Evolutionary conservation across 345 rosid species (phyloP), one percentile per base, ranked within the genome.

Genomic region (Lumnitzera littorea): DNA sequence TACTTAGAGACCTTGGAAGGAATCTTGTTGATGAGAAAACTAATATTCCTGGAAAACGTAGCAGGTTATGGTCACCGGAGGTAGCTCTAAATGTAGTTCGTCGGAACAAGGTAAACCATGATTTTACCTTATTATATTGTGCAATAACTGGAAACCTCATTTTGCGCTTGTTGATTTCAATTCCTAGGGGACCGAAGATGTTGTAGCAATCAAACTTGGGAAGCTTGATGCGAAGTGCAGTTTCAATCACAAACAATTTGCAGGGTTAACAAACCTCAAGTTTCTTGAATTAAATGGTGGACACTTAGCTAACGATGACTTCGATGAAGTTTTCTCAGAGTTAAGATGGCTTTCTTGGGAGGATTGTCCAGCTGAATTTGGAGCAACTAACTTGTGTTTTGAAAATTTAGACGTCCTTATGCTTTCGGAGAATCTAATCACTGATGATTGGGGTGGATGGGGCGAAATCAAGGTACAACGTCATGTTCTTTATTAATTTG

Each of bases 1-100:
- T 60, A 63, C 50, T 66, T 11, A 64, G 63, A 13, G 74, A 66
- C 27, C 55, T 74, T 66, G 78, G 74, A 46, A 66, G 78, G 53
- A 62, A 58, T 11, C 55, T 66, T 29, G 78, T 74, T 47, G 68
- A 60, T 2, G 41, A 61, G 25, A 12, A 29, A 65, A 24, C 65
- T 20, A 20, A 20, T 20, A 20, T 20, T 20, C 20, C 20, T 20
- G 20, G 20, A 20, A 20, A 20, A 20, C 20, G 67, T 10, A 74
- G 68, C 46, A 69, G 78, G 29, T 17, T 74, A 50, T 74, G 74
- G 78, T 36, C 12, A 24, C 43, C 50, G 46, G 67, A 62, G 5
- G 78, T 65, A 24, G 67, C 71, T 23, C 13, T 62, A 0, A 58
- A 61, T 14, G 51, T 62, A 12, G 24, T 74, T 15, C 58, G 36